Conservation (phyloP, 306 rosid genomes). For the Pueraria montana region DNA sequence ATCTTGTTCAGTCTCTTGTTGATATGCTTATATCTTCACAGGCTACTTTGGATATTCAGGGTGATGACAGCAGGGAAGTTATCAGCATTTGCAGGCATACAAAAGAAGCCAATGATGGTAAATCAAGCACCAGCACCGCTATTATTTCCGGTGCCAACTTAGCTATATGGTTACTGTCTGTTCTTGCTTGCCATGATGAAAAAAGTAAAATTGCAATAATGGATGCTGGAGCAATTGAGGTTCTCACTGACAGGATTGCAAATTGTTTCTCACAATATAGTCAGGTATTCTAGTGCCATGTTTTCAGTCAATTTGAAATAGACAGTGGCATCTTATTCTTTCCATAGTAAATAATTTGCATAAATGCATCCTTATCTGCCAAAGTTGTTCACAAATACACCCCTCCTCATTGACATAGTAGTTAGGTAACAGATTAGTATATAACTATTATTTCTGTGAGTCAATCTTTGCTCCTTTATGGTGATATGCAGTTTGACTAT, state of each 20-base stretch:
- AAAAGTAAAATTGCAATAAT: conserved; percentile 75
- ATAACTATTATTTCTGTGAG: conserved; percentile 36
- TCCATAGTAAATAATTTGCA: conserved; percentile 7
- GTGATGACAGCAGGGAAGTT: conserved; percentile 57
- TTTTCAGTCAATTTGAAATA: conserved; percentile 32
- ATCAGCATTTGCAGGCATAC: conserved; percentile 76
- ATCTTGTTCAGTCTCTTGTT: conserved; percentile 88
- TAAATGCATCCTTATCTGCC: conserved; percentile 9
- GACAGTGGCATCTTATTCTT: conserved; percentile 37
- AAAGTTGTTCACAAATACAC: conserved; percentile 28
- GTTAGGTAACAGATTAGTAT: conserved; percentile 27
- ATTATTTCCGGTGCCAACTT: conserved; percentile 73
- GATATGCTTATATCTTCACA: conserved; percentile 65
- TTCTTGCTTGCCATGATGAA: conserved; percentile 92
- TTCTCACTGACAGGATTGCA: conserved; percentile 81
- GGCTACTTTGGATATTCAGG: conserved; percentile 56
- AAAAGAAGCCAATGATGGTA: conserved; percentile 56
- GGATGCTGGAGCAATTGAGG: conserved; percentile 95
- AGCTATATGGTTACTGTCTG: conserved; percentile 85
- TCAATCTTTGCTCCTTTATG: conserved; percentile 44
- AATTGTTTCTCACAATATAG: conserved; percentile 71
- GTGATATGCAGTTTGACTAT: conserved; percentile 73
- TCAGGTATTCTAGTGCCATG: conserved; percentile 69
- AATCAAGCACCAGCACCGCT: conserved; percentile 63
- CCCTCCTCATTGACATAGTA: conserved; percentile 25